Base-by-base conservation (phyloP, 805 yeast species). In the Lipomyces starkeyi region DNA sequence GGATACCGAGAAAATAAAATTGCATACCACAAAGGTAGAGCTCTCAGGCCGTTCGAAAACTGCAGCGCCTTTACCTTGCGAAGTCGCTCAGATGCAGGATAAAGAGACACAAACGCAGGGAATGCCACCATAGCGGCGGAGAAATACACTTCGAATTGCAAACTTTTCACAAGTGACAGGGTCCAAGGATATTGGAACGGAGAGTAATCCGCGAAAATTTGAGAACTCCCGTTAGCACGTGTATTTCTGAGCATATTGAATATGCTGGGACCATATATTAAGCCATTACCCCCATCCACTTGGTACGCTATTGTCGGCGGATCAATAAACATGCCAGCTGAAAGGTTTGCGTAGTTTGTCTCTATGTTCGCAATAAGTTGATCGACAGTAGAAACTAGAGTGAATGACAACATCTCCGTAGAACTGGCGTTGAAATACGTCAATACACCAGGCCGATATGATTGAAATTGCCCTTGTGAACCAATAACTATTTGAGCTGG, bases 41-140 rank as follows among this genome's bases (percentile, higher is more conserved):
- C 74, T 29, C 73, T 58, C 35, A 77, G 67, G 22, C 80, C 80
- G 63, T 77, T 77, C 14, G 80, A 77, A 61, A 76, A 77, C n/a
- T 77, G 78, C 74, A 77, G 71, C 2, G 79, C 78, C 49, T 78
- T 63, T 4, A 77, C 78, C 47, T 73, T 72, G 37, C 74, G 67
- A 17, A 77, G 67, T 25, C 80, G 71, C 64, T 77, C 80, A 62
- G 64, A 73, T 1, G 79, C 77, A 1, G 80, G 79, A 61, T 77
- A 77, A 2, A 77, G 62, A 1, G 75, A 68, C 13, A 71, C 67
- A 59, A 77, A 75, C 0, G 80, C 79, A 3, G 80, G 79, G 9
- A 73, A 78, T 3, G 74, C 78, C n/a, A 74, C 63, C 76, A 77
- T 71, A 9, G 80, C 73, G 2, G 76, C 64, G 5, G 78, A 75